A percentile compares a stretch with the other conserved stretches of the same genome.
phyloP scores from a whole-genome alignment of 2,329 filamentous ascomycete genomes.

The Aspergillus ruber region DNA sequence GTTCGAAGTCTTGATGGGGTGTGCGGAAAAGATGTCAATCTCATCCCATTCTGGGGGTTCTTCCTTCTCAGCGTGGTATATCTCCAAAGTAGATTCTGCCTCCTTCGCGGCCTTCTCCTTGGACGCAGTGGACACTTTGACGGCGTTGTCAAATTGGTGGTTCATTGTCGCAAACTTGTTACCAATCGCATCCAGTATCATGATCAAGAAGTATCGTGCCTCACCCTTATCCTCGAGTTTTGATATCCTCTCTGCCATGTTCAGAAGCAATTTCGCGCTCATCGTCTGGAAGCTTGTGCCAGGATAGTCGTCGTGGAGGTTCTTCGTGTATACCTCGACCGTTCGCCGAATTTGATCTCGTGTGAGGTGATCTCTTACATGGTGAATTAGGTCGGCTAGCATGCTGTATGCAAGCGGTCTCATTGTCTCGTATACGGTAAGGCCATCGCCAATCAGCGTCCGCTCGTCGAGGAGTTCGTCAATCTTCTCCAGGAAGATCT shows the following conservation, averaged over 20 bases:
- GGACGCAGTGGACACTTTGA: slow-evolving; percentile 86
- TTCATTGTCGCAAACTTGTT: slow-evolving; percentile 99
- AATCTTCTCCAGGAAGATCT: slow-evolving; percentile 90
- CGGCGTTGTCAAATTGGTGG: slow-evolving; percentile 85
- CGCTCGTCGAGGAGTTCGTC: slow-evolving; percentile 91
- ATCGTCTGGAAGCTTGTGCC: slow-evolving; percentile 99
- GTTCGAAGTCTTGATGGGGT: slow-evolving; percentile 92
- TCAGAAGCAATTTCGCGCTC: slow-evolving; percentile 93
- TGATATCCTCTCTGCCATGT: slow-evolving; percentile 97
- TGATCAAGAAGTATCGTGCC: slow-evolving; percentile 89
- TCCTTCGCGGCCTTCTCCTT: slow-evolving; percentile 69
- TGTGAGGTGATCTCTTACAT: slow-evolving; percentile 81
- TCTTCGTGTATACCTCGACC: slow-evolving; percentile 94
- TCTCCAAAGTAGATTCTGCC: slow-evolving; percentile 61
- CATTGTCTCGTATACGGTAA: slow-evolving; percentile 96
- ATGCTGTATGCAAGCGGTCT: slow-evolving; percentile 94
- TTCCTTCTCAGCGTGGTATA: slow-evolving; percentile 77
- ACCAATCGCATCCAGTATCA: slow-evolving; percentile 95
- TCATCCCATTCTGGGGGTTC: slow-evolving; percentile 90
- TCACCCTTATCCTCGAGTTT: slow-evolving; percentile 90
- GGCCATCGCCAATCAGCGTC: slow-evolving; percentile 87
- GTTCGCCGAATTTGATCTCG: slow-evolving; percentile 92
- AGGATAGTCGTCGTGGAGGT: slow-evolving; percentile 89
- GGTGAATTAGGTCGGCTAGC: slow-evolving; percentile 95
- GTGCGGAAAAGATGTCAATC: slow-evolving; percentile 92